These are phyloP conservation scores for Sphagnum tenellum DNA, from an alignment of 225 moss, liverwort and hornwort genomes.

Conservation along the genomic window DNA sequence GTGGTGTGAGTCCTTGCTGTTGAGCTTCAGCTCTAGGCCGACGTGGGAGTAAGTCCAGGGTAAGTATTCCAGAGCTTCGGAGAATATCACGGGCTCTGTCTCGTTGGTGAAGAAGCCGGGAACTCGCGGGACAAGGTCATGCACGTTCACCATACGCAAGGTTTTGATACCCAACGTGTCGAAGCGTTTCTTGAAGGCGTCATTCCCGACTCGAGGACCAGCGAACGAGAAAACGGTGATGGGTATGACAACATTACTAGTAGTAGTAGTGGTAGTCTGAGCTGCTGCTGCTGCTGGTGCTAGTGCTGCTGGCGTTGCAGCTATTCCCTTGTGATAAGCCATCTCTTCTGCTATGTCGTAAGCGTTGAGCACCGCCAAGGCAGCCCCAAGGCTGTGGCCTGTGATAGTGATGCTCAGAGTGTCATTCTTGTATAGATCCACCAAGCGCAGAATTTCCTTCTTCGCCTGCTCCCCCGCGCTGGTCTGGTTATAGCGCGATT, in stretches of 20 bases:
- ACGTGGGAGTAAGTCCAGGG: conserved; percentile 62
- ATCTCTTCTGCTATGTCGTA: conserved; percentile 30
- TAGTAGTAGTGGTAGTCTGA: neutral
- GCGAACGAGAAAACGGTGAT: conserved; percentile 64
- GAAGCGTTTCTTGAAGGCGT: conserved; percentile 35
- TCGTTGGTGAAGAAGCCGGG: conserved; percentile 43
- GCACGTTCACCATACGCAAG: conserved; percentile 51
- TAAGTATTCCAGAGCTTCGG: conserved; percentile 16
- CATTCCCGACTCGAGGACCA: conserved; percentile 65
- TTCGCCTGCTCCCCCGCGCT: conserved; percentile 24
- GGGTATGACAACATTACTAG: conserved; percentile 13
- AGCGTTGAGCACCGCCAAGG: conserved; percentile 16
- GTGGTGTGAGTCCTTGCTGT: conserved; percentile 36
- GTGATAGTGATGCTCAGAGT: conserved; percentile 31
- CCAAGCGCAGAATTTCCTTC: conserved; percentile 16
- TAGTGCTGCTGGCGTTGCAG: too few relatives aligned
- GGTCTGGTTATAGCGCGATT: conserved; percentile 16
- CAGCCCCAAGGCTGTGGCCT: conserved; percentile 40
- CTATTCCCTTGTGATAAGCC: conserved; percentile 8
- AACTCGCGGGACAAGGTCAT: conserved; percentile 37
- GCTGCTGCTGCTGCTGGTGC: too few relatives aligned
- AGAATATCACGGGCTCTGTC: conserved; percentile 10
- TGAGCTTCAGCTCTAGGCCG: conserved; percentile 30
- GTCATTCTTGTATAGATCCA: conserved; percentile 26
- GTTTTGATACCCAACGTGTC: conserved; percentile 56